Percentiles rank a stretch among this genome's conserved stretches.
Evolutionary conservation across 2,329 filamentous ascomycete genomes (phyloP).

Genomic region (Stagonosporopsis tanaceti): DNA sequence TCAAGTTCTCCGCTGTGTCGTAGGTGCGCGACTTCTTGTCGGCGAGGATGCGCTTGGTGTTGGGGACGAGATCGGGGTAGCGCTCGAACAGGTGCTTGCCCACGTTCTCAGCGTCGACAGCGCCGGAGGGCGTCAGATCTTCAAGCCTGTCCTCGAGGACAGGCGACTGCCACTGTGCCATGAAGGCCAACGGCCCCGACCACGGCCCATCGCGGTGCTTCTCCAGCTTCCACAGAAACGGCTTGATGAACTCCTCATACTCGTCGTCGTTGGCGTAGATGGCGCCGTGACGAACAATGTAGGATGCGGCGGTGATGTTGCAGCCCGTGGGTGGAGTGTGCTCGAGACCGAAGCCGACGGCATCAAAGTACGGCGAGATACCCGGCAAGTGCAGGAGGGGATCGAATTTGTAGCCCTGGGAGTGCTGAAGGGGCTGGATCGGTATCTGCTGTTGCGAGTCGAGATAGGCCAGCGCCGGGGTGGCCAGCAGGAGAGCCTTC

Average conservation of each 20-base stretch:
- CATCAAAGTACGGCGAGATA: constrained; percentile 60
- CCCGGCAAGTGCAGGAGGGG: constrained; percentile 59
- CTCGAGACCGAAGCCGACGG: constrained; percentile 55
- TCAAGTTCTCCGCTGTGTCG: constrained; percentile 44
- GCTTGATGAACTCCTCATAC: constrained; percentile 59
- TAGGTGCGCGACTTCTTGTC: constrained; percentile 49
- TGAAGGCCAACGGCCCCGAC: constrained; percentile 63
- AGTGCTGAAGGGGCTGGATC: constrained; percentile 36
- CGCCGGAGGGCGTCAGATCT: constrained; percentile 39
- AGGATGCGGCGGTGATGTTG: constrained; percentile 58
- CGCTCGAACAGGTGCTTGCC: constrained; percentile 67
- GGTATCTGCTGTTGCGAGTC: constrained; percentile 22
- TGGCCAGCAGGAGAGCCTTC: constrained; percentile 28
- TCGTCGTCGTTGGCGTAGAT: constrained; percentile 61
- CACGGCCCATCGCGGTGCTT: constrained; percentile 61
- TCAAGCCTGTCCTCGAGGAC: constrained; percentile 61
- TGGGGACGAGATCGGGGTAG: constrained; percentile 59
- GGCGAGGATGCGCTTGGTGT: constrained; percentile 39
- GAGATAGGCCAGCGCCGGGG: constrained; percentile 29
- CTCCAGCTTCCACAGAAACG: constrained; percentile 63
- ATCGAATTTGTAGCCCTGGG: constrained; percentile 54
- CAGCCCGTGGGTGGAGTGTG: constrained; percentile 58
- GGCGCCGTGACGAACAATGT: constrained; percentile 59
- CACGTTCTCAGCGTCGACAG: constrained; percentile 63
- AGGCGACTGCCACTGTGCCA: constrained; percentile 64